Evolutionary conservation across 176 grass and related monocot species (phyloP), one percentile per base, ranked within the genome.

Genomic region (Ampelocalamus luodianensis): DNA sequence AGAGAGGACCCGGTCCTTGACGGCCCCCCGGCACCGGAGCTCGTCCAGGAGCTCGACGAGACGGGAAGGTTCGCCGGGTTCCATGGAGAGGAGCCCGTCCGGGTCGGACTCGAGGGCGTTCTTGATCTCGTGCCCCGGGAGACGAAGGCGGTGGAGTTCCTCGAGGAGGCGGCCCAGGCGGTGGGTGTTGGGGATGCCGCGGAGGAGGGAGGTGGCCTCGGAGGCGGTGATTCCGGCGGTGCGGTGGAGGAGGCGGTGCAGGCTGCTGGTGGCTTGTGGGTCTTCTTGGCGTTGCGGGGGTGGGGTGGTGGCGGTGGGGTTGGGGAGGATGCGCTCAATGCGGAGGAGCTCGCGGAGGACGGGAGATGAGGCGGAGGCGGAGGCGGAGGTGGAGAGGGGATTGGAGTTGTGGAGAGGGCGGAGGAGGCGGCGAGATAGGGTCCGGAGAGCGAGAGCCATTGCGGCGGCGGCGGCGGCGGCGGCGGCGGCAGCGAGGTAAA

Each of bases 11-110:
- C 39, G 87, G 37, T 86, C 78, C 18, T 85, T 95, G 45, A 93
- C 86, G 24, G 79, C 38, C 42, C 38, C 63, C 93, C 43, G 87
- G 80, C 96, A 95, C 73, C 43, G 43, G 87, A 98, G 92, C 39
- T 64, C 80, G 43, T 77, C 63, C 17, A 95, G 56, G 63, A 98
- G 43, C 43, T 83, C 85, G 4, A 90, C 22, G 37, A 87, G 89
- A 27, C 85, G 88, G 24, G 91, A 83, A 3, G 91, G 65, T 77
- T 98, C 96, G 49, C 96, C 93, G 36, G 73, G 54, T 46, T 90
- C 87, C 91, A 93, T 88, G 79, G 82, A 59, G 22, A 98, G 83
- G 83, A 98, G 86, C 9, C 71, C 79, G 26, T 68, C 83, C 44
- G 74, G 69, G 68, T 95, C 79, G 42, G 84, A 79, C 39, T 75